Conservation (phyloP, 108 stramenopile genomes). For the Skeletonema menzelii region DNA sequence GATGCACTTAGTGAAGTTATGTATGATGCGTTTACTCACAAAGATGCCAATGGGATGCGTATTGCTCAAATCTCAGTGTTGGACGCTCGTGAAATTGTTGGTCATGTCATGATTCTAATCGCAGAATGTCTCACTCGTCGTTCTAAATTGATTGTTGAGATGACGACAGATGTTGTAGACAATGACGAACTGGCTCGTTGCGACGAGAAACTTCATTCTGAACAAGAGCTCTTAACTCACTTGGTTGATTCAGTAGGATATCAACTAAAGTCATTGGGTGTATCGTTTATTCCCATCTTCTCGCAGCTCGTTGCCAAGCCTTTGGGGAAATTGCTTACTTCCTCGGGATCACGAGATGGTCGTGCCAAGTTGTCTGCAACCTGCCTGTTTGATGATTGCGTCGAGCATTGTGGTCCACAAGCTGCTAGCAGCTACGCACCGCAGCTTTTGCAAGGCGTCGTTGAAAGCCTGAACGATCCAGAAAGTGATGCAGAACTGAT, state of each 20-base stretch:
- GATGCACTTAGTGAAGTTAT: constrained; percentile 79
- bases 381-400: constrained; percentile 82
- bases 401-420: constrained; percentile 73
- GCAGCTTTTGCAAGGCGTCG: constrained; percentile 44
- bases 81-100: constrained; percentile 52
- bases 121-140: constrained; percentile 67
- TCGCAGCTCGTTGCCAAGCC: constrained; percentile 55
- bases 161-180: constrained; percentile 35
- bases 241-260: constrained; percentile 83
- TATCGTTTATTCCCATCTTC: constrained; percentile 62
- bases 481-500: constrained; percentile 55
- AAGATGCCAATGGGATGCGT: constrained; percentile 29
- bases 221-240: constrained; percentile 68
- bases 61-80: constrained; percentile 43
- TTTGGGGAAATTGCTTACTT: constrained; percentile 53
- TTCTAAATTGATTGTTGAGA: constrained; percentile 37
- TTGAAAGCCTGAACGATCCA: constrained; percentile 49
- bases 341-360: constrained; percentile 38
- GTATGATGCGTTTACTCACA: constrained; percentile 50
- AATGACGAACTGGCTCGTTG: constrained; percentile 72
- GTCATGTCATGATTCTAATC: constrained; percentile 54
- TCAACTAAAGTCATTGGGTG: constrained; percentile 64
- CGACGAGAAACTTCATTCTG: constrained; percentile 40
- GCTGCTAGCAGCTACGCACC: constrained; percentile 59
- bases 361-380: constrained; percentile 70